phyloP scores from a whole-genome alignment of 2,329 filamentous ascomycete species.

The Drechslerella dactyloides region DNA sequence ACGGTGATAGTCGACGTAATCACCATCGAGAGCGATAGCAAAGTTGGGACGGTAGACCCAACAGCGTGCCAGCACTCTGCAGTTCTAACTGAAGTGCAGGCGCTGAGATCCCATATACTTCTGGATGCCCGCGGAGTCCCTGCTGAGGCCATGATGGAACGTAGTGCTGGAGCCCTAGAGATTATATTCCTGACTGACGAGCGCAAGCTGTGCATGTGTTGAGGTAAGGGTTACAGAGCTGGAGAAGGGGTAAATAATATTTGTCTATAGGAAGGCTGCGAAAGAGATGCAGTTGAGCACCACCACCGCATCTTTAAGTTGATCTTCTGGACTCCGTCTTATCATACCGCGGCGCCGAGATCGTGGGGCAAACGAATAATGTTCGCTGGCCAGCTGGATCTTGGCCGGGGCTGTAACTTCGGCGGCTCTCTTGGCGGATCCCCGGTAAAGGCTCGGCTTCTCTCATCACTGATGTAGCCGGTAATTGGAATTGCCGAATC shows the following conservation, averaged over 20 bases:
- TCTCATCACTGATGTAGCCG: no score
- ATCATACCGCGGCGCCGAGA: not conserved
- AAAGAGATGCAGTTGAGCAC: no score
- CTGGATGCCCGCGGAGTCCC: not conserved
- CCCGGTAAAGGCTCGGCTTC: not conserved
- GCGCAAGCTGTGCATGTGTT: no score
- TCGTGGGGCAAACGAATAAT: not conserved
- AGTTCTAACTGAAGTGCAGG: slow-evolving; percentile 22
- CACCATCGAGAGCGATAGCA: slow-evolving; percentile 12
- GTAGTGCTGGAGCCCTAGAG: not conserved
- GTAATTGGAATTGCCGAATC: no score
- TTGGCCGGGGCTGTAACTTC: not conserved
- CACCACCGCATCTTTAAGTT: no score
- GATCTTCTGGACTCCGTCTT: not conserved
- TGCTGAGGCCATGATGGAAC: not conserved
- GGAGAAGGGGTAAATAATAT: no score
- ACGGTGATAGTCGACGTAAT: slow-evolving; percentile 16
- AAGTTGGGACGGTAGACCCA: slow-evolving; percentile 20
- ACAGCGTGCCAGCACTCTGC: slow-evolving; percentile 25
- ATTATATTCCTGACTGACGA: no score
- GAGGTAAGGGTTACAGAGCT: no score
- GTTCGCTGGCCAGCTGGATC: not conserved
- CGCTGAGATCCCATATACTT: not conserved
- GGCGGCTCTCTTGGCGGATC: not conserved
- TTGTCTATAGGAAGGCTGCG: no score